These are phyloP conservation scores for Gamarada debralockiae DNA, from an alignment of 495 filamentous ascomycete genomes.

Conservation along the genomic window DNA sequence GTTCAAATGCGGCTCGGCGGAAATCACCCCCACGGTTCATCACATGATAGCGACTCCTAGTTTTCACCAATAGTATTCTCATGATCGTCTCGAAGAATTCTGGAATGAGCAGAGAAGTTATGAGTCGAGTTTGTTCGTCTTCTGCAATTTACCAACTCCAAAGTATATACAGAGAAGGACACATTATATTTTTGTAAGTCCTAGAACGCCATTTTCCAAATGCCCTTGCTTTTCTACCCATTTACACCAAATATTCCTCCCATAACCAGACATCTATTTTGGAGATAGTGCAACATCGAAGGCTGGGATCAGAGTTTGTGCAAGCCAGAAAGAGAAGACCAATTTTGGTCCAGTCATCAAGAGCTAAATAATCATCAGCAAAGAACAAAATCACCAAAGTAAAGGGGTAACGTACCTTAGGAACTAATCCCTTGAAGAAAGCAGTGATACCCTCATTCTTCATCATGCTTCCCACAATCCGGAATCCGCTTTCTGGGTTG, in stretches of 20 bases:
- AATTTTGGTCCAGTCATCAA: constrained; percentile 98
- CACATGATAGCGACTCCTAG: background rate
- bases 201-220: constrained; percentile 18
- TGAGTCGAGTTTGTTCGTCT: constrained; percentile 16
- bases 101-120: too few relatives aligned
- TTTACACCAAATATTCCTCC: background rate
- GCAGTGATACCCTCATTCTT: constrained; percentile 77
- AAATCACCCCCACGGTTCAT: background rate
- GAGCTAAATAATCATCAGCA: constrained; percentile 44
- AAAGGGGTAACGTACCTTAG: constrained; percentile 54
- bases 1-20: background rate
- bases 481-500: constrained; percentile 89
- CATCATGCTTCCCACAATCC: constrained; percentile 85
- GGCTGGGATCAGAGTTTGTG: constrained; percentile 79
- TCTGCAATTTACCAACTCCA: background rate
- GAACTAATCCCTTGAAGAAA: constrained; percentile 97
- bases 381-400: background rate
- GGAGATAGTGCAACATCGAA: constrained; percentile 44
- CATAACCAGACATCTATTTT: constrained; percentile 3
- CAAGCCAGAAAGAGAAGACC: constrained; percentile 99
- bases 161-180: constrained; percentile 9
- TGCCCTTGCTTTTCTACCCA: background rate
- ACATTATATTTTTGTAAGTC: constrained; percentile 16
- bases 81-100: too few relatives aligned
- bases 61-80: too few relatives aligned